These are phyloP conservation scores for Plectosphaerella cucumerina DNA, from an alignment of 2,329 filamentous ascomycete species.

Conservation along the genomic window DNA sequence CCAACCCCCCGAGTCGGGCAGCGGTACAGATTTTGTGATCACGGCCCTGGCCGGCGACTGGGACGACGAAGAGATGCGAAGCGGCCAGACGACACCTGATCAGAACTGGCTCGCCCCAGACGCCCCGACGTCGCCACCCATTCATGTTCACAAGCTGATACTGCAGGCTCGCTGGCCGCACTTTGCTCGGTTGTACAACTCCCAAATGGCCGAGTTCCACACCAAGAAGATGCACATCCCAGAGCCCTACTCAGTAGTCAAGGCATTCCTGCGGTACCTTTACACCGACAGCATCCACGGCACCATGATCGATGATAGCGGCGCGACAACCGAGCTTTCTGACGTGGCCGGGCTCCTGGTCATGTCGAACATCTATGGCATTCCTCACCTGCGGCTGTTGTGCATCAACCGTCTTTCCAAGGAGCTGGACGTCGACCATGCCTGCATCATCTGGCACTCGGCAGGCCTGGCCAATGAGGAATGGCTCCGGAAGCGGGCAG, in stretches of 20 bases:
- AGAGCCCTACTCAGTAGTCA: slow-evolving; percentile 90
- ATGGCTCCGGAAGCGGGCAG: slow-evolving; percentile 86
- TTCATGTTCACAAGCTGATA: slow-evolving; percentile 93
- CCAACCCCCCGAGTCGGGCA: slow-evolving; percentile 75
- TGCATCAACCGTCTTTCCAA: slow-evolving; percentile 87
- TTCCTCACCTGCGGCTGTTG: slow-evolving; percentile 84
- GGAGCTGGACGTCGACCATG: slow-evolving; percentile 91
- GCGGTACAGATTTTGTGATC: slow-evolving; percentile 85
- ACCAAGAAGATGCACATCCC: slow-evolving; percentile 97
- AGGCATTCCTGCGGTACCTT: slow-evolving; percentile 91
- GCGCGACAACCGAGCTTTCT: slow-evolving; percentile 71
- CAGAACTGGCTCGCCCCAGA: slow-evolving; percentile 58
- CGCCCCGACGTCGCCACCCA: slow-evolving; percentile 69
- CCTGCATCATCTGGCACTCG: slow-evolving; percentile 94
- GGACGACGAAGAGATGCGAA: slow-evolving; percentile 61
- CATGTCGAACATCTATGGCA: slow-evolving; percentile 97
- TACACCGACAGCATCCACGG: slow-evolving; percentile 88
- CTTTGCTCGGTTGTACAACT: slow-evolving; percentile 84
- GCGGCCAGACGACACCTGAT: slow-evolving; percentile 37
- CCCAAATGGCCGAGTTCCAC: slow-evolving; percentile 97
- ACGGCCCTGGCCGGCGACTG: slow-evolving; percentile 81
- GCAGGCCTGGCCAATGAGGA: slow-evolving; percentile 87
- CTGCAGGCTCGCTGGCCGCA: slow-evolving; percentile 95
- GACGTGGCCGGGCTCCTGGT: slow-evolving; percentile 93
- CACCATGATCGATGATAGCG: slow-evolving; percentile 47